Evolutionary conservation across 129 eudicot species (phyloP).

Genomic region (Centaurea solstitialis): DNA sequence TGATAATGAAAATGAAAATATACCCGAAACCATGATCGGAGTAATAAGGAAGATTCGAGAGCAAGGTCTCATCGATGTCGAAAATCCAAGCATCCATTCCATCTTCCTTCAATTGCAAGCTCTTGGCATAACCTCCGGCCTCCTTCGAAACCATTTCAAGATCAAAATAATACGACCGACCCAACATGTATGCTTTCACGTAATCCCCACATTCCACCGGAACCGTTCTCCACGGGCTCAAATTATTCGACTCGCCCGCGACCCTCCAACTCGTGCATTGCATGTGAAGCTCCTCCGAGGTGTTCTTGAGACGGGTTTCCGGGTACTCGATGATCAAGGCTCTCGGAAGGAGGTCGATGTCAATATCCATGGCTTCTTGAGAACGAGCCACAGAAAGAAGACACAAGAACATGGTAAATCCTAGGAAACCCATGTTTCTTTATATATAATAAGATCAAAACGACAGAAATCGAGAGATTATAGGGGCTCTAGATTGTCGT

Average conservation of each 20-base stretch:
- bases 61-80: constrained; percentile 94
- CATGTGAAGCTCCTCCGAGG: constrained; percentile 38
- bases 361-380: constrained; percentile 35
- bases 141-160: constrained; percentile 71
- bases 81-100: constrained; percentile 88
- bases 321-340: constrained; percentile 56
- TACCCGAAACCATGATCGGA: constrained; percentile 90
- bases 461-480: constrained; percentile 17
- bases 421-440: constrained; percentile 21
- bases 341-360: constrained; percentile 49
- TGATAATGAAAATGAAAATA: constrained; percentile 13
- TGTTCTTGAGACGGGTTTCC: constrained; percentile 36
- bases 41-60: constrained; percentile 94
- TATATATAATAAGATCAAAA: constrained; percentile 23
- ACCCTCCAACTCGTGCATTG: constrained; percentile 92
- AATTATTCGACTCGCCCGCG: constrained; percentile 77
- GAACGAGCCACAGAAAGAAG: constrained; percentile 30
- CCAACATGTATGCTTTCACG: constrained; percentile 58
- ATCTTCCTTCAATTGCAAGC: constrained; percentile 50
- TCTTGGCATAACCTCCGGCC: constrained; percentile 56
- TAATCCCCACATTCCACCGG: constrained; percentile 78
- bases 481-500: constrained; percentile 20
- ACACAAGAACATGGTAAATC: constrained; percentile 33
- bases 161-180: constrained; percentile 52
- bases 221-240: constrained; percentile 85